Evolutionary conservation across 2,329 filamentous ascomycete species (phyloP).

Genomic region (Apiospora sp.): DNA sequence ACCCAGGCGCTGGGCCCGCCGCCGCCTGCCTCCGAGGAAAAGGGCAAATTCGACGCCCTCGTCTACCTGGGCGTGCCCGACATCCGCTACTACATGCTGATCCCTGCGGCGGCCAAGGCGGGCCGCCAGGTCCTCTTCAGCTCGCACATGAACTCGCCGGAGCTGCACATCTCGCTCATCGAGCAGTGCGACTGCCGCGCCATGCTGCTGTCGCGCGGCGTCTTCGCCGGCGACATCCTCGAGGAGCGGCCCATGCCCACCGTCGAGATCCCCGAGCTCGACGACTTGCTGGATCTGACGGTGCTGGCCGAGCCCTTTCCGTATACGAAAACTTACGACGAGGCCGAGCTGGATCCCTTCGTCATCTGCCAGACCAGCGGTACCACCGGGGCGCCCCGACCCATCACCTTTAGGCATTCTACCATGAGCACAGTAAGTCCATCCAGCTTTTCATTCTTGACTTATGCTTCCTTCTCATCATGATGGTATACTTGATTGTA

Average conservation of each 20-base stretch:
- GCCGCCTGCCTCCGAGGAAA: background rate
- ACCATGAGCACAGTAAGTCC: slow-evolving; percentile 23
- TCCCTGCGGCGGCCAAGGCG: slow-evolving; percentile 44
- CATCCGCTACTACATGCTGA: slow-evolving; percentile 35
- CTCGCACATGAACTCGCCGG: slow-evolving; percentile 43
- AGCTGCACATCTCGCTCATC: slow-evolving; percentile 41
- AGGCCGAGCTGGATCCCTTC: slow-evolving; percentile 34
- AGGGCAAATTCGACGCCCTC: slow-evolving; percentile 32
- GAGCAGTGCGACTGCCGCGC: slow-evolving; percentile 30
- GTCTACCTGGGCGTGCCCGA: slow-evolving; percentile 33
- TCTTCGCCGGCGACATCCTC: slow-evolving; percentile 27
- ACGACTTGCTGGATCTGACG: slow-evolving; percentile 37
- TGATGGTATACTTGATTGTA: no score
- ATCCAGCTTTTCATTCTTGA: background rate
- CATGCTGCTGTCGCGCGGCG: slow-evolving; percentile 27
- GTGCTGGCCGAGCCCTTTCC: slow-evolving; percentile 32
- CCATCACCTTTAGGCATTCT: slow-evolving; percentile 36
- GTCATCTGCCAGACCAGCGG: slow-evolving; percentile 26
- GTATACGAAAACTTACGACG: slow-evolving; percentile 43
- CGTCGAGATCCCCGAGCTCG: slow-evolving; percentile 31
- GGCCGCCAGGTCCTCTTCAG: slow-evolving; percentile 49
- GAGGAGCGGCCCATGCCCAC: slow-evolving; percentile 25
- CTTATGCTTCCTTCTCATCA: background rate
- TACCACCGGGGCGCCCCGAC: slow-evolving; percentile 45
- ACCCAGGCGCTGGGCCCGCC: slow-evolving; percentile 26